Percentiles rank a stretch among this genome's conserved stretches.
Evolutionary conservation across 768 basidiomycete species (phyloP).

Genomic region (Trametopsis cervina): DNA sequence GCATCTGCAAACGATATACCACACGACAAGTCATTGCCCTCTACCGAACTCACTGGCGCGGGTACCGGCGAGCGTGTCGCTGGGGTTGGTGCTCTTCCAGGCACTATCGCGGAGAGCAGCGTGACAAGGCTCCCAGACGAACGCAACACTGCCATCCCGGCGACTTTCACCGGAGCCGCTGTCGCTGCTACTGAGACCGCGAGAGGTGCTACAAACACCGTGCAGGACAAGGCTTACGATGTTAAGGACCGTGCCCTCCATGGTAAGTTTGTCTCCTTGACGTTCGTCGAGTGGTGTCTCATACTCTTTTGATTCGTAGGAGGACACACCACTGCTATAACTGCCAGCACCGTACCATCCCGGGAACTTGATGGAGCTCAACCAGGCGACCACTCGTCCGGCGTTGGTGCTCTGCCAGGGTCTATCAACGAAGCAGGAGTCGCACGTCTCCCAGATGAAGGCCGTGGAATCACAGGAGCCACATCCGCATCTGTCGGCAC

Average conservation of each 20-base stretch:
- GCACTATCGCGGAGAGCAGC: constrained; percentile 1
- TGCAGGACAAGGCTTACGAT: background rate
- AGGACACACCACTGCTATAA: background rate
- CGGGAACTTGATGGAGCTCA: constrained; percentile 25
- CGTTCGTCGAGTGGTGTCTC: background rate
- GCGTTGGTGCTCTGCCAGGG: constrained; percentile 46
- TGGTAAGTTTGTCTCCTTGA: background rate
- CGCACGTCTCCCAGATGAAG: constrained; percentile 42
- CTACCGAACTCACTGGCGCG: constrained; percentile 14
- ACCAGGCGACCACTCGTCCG: constrained; percentile 27
- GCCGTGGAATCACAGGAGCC: constrained; percentile 1
- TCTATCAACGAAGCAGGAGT: constrained; percentile 37
- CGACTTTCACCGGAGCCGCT: constrained; percentile 1
- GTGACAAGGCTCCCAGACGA: constrained; percentile 13
- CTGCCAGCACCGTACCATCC: constrained; percentile 25
- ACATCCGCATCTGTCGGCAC: background rate
- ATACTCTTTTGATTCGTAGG: background rate
- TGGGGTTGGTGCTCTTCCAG: constrained; percentile 13
- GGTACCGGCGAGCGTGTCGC: constrained; percentile 14
- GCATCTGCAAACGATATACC: constrained; percentile 6
- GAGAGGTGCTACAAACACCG: background rate
- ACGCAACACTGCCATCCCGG: background rate
- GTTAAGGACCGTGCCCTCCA: background rate
- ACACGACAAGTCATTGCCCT: constrained; percentile 10
- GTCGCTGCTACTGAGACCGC: background rate